Evolutionary conservation across 768 basidiomycete species (phyloP).

Genomic region (Galerina marginata): DNA sequence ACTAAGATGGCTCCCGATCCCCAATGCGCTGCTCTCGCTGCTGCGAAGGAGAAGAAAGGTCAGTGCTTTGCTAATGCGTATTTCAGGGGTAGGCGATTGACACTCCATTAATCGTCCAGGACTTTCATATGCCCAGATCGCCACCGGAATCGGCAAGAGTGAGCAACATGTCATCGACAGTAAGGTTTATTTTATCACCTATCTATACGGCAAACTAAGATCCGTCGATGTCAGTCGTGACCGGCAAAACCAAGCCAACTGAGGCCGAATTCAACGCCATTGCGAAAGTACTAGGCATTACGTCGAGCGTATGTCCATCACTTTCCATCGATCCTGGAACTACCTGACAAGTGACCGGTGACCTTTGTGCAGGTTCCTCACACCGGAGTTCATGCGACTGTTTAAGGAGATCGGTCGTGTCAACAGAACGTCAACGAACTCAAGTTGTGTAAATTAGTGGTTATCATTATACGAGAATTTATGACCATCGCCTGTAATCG

Average conservation of each 20-base stretch:
- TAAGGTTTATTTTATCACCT: constrained; percentile 34
- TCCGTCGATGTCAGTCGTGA: constrained; percentile 48
- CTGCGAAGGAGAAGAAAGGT: constrained; percentile 58
- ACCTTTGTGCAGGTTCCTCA: constrained; percentile 29
- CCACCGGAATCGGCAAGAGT: constrained; percentile 42
- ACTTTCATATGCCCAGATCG: constrained; percentile 54
- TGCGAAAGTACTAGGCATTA: constrained; percentile 48
- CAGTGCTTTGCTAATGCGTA: constrained; percentile 6
- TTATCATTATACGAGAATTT: too few relatives aligned
- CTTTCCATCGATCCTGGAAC: background rate
- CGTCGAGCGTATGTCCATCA: constrained; percentile 33
- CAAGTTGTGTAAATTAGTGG: too few relatives aligned
- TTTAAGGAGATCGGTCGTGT: constrained; percentile 4
- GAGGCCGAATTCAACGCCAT: constrained; percentile 54
- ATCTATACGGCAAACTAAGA: background rate
- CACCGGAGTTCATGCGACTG: constrained; percentile 33
- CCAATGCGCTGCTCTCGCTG: constrained; percentile 62
- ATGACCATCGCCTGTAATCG: too few relatives aligned
- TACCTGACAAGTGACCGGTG: background rate
- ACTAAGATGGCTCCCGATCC: constrained; percentile 53
- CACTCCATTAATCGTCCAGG: constrained; percentile 38
- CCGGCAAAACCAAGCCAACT: constrained; percentile 47
- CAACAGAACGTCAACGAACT: background rate
- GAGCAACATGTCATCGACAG: constrained; percentile 60
- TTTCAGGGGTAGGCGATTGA: too few relatives aligned